phyloP scores from a whole-genome alignment of 2,329 filamentous ascomycete genomes.

The Cordyceps cateniannulata region DNA sequence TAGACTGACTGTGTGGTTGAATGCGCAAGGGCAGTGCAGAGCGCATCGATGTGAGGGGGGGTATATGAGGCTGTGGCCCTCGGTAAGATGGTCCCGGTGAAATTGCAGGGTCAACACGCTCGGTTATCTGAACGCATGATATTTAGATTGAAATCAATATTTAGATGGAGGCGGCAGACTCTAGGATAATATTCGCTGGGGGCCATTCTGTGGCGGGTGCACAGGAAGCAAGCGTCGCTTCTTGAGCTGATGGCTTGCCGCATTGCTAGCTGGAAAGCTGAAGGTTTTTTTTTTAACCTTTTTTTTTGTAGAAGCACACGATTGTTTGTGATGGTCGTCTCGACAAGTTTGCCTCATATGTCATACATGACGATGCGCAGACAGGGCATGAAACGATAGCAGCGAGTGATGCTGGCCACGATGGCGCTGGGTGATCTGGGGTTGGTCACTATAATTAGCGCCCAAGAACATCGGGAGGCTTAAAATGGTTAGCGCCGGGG shows the following conservation, averaged over 20 bases:
- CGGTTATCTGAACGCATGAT: neutral
- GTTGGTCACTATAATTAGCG: conserved; percentile 3
- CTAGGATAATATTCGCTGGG: neutral
- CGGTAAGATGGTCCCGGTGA: neutral
- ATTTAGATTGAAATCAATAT: neutral
- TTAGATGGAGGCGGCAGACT: neutral
- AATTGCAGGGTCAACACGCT: neutral
- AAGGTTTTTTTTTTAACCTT: too few relatives aligned
- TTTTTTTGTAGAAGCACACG: neutral
- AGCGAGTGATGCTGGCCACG: neutral
- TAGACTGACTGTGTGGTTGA: too few relatives aligned
- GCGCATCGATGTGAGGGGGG: too few relatives aligned
- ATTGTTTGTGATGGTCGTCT: neutral
- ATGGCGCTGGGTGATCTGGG: neutral
- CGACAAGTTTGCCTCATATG: neutral
- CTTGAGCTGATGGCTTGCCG: too few relatives aligned
- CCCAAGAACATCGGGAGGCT: neutral
- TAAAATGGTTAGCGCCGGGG: neutral
- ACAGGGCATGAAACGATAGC: neutral
- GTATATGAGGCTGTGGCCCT: neutral
- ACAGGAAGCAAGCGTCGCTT: neutral
- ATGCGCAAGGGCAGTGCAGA: too few relatives aligned
- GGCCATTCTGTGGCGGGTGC: neutral
- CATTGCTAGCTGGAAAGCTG: neutral
- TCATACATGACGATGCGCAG: neutral